Base-by-base conservation (phyloP, 1,139 yeast species). In the Yamadazyma buinensis region DNA sequence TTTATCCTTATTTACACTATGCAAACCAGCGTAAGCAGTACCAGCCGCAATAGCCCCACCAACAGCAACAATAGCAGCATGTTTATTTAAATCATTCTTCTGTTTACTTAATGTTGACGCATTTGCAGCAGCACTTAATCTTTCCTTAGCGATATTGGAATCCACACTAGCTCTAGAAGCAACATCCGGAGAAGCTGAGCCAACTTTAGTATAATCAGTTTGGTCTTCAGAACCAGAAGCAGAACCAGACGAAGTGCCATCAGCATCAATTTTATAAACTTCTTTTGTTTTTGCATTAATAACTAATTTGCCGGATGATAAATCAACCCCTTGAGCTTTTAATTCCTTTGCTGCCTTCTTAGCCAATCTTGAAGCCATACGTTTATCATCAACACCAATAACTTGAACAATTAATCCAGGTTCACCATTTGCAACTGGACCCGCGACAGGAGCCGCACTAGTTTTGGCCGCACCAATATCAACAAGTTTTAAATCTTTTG, bases 241-340 rank as follows among this genome's bases (percentile, higher is more conserved):
- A n/a, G n/a, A n/a, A n/a, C n/a, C n/a, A n/a, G n/a, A n/a, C 4
- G 24, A 18, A 9, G 27, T 25, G 15, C 15, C 28, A 23, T 39
- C 43, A 15, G 40, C 49, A 29, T 48, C 60, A 17, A 57, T 37
- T 42, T 56, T 54, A 39, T 56, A 55, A 13, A 57, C 57, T 40
- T 60, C 61, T 33, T 49, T 58, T 21, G 65, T 61, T 32, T 55
- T 56, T 30, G 69, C 60, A 43, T 64, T 58, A 30, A 64, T 54
- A 9, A 63, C 60, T 34, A 65, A 47, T 41, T 61, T 62, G 3
- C 69, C 68, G n/a, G 57, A 46, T 11, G 54, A 41, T 43, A 64
- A 55, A 36, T 64, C 69, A 19, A 60, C 62, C 5, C 70, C 70
- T 39, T 59, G 52, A 14, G 50, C 51, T 31, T 56, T 51, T 33